Conservation (phyloP, 371 early-diverging fungal species). For the Phascolomyces articulosus region DNA sequence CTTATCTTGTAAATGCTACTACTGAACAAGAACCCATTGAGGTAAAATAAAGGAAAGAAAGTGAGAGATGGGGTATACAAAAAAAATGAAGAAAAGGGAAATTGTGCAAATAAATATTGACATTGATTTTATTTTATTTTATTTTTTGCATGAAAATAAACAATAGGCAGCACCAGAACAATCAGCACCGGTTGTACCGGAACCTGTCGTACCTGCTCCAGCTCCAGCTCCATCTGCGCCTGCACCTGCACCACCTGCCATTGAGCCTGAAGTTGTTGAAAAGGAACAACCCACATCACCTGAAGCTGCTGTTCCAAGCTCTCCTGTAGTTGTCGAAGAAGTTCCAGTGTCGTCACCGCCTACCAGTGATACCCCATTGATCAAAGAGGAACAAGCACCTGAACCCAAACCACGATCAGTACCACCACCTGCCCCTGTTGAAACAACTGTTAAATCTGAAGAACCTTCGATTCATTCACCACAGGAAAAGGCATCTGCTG, state of each 20-base stretch:
- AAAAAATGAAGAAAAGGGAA: background rate
- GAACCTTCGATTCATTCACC: background rate
- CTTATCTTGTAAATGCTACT: background rate
- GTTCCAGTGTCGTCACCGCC: background rate
- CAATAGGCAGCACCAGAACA: background rate
- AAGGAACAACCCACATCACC: constrained; percentile 13
- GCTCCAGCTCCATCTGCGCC: constrained; percentile 12
- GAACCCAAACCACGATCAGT: constrained; percentile 13
- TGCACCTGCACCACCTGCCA: constrained; percentile 7
- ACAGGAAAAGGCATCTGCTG: too few species aligned
- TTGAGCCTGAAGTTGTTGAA: background rate
- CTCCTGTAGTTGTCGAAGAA: background rate
- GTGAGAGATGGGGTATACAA: too few species aligned
- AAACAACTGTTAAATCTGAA: background rate
- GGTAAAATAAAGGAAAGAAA: background rate
- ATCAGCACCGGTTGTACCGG: background rate
- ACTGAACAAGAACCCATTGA: background rate
- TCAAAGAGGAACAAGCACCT: constrained; percentile 4
- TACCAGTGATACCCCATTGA: background rate
- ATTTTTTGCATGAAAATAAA: background rate
- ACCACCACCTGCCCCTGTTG: background rate
- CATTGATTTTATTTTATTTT: too few species aligned
- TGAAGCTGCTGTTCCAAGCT: background rate
- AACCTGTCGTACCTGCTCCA: constrained; percentile 1
- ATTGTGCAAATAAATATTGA: background rate